Conservation (phyloP, 139 green algal species). For the Tetradesmus lagerheimii region DNA sequence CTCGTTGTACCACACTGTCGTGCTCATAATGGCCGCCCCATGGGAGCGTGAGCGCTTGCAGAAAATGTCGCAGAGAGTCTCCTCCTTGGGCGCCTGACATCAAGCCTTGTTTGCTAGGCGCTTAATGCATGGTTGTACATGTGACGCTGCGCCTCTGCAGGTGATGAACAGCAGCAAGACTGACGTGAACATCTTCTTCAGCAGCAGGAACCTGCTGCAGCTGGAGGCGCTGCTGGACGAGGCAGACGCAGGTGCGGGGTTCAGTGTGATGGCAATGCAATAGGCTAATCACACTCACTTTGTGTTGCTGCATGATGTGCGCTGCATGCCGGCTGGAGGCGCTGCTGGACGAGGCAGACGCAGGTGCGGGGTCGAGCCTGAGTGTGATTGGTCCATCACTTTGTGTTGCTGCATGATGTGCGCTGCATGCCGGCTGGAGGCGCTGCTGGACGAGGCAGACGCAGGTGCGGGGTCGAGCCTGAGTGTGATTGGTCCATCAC, state of each 20-base stretch:
- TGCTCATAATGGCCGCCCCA: too few relatives aligned
- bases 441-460: background rate
- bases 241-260: background rate
- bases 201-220: constrained; percentile 22
- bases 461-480: background rate
- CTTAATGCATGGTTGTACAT: too few relatives aligned
- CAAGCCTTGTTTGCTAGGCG: too few relatives aligned
- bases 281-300: too few relatives aligned
- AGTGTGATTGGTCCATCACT: too few relatives aligned
- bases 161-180: constrained; percentile 40
- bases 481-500: too few relatives aligned
- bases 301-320: too few relatives aligned
- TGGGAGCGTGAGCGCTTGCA: too few relatives aligned
- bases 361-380: background rate
- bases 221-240: constrained; percentile 4
- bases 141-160: background rate
- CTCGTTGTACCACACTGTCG: too few relatives aligned
- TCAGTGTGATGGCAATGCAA: background rate
- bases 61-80: too few relatives aligned
- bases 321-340: constrained; percentile 17
- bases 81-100: too few relatives aligned
- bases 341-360: background rate
- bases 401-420: too few relatives aligned
- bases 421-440: constrained; percentile 24
- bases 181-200: constrained; percentile 42